Evolutionary conservation across 176 grass and related monocot species (phyloP).

Genomic region (Oryza coarctata): DNA sequence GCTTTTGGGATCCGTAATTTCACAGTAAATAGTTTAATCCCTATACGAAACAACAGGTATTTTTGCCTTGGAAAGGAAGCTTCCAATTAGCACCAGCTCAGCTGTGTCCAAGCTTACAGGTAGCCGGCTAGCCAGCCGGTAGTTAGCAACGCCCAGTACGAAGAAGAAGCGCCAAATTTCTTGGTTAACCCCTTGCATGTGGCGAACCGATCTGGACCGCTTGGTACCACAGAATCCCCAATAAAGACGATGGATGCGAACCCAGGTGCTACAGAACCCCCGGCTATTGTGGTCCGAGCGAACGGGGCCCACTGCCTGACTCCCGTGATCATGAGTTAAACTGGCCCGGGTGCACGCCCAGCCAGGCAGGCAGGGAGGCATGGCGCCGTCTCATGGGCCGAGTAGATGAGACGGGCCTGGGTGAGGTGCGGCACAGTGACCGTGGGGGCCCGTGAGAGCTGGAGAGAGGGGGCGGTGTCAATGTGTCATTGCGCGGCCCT

Average conservation of each 20-base stretch:
- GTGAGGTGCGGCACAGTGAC: neutral
- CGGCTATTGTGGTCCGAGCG: neutral
- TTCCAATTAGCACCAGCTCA: neutral
- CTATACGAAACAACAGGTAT: neutral
- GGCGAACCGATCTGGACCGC: neutral
- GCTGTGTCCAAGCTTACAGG: neutral
- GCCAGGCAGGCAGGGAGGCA: neutral
- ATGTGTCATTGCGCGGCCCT: neutral
- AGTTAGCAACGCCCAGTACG: too few species aligned
- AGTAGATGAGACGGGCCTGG: neutral
- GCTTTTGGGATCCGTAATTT: too few species aligned
- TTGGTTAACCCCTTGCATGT: neutral
- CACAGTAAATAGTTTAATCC: too few species aligned
- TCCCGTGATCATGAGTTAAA: slow-evolving; percentile 4
- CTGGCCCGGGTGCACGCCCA: neutral
- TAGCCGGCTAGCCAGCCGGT: too few species aligned
- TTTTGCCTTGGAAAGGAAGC: neutral
- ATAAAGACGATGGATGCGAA: neutral
- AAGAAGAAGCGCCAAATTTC: neutral
- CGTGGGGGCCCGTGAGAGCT: neutral
- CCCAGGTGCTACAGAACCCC: neutral
- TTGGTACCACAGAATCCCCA: neutral
- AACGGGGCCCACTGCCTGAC: neutral
- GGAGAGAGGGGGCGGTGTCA: neutral
- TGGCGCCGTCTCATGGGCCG: slow-evolving; percentile 11